These are phyloP conservation scores for Picochlorum sp. DNA, from an alignment of 139 green algal species.

Conservation along the genomic window DNA sequence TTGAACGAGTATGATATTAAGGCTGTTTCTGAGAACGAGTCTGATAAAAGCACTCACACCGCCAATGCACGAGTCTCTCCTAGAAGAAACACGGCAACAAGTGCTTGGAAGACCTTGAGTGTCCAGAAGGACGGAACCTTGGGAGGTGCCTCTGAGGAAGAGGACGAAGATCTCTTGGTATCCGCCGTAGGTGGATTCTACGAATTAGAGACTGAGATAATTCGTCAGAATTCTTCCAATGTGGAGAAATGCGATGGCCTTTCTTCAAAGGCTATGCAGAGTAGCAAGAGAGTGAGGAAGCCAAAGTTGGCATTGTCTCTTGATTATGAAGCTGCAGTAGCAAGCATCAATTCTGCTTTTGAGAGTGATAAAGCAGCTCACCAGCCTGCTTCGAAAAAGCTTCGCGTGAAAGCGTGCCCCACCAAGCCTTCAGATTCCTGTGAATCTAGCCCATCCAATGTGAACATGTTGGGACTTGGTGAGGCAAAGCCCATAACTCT, in stretches of 20 bases:
- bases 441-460: slow-evolving; percentile 6
- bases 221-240: not conserved
- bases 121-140: not conserved
- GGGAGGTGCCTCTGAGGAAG: not conserved
- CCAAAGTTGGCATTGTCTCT: slow-evolving; percentile 14
- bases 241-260: too few relatives aligned
- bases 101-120: not conserved
- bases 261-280: too few relatives aligned
- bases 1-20: slow-evolving; percentile 9
- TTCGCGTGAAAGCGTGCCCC: not conserved
- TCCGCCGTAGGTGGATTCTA: not conserved
- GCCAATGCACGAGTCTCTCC: not conserved
- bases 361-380: slow-evolving; percentile 1
- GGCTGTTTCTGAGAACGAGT: not conserved
- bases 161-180: slow-evolving; percentile 3
- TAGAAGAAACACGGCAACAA: slow-evolving; percentile 3
- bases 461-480: slow-evolving; percentile 10
- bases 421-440: not conserved
- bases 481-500: not conserved
- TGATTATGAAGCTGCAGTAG: slow-evolving; percentile 20
- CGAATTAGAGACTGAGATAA: not conserved
- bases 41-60: not conserved
- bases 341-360: slow-evolving; percentile 19
- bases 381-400: slow-evolving; percentile 5
- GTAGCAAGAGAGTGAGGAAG: not conserved